Percentiles rank a stretch among this genome's conserved stretches.
These are phyloP conservation scores for Bauhinia variegata DNA, from an alignment of 306 rosid genomes.

Conservation along the genomic window DNA sequence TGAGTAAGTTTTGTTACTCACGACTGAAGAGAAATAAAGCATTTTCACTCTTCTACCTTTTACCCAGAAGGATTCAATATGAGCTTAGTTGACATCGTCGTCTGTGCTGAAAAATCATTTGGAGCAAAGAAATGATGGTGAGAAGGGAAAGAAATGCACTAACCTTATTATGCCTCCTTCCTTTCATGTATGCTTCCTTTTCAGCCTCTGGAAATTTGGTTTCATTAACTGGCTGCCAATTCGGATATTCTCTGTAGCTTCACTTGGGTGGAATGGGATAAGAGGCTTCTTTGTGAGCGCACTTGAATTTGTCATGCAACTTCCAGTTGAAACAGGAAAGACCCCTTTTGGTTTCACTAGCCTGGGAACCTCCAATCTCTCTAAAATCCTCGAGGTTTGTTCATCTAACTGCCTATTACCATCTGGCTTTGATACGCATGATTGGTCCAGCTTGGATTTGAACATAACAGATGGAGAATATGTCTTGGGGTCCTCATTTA, in stretches of 20 bases:
- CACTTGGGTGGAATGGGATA: conserved; percentile 48
- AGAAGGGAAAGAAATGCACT: too few relatives aligned
- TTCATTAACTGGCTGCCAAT: conserved; percentile 59
- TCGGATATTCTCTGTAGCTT: conserved; percentile 44
- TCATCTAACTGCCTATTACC: conserved; percentile 53
- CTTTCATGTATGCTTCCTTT: conserved; percentile 58
- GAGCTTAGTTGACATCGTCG: conserved; percentile 1
- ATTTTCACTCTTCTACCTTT: conserved; percentile 2
- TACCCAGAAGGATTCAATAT: not conserved
- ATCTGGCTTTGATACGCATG: conserved; percentile 44
- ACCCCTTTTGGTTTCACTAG: conserved; percentile 47
- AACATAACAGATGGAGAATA: conserved; percentile 50
- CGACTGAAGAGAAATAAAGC: not conserved
- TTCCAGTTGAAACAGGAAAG: conserved; percentile 45
- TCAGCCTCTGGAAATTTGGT: conserved; percentile 72
- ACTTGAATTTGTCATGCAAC: conserved; percentile 41
- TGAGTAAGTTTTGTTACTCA: not conserved
- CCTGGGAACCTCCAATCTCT: conserved; percentile 82
- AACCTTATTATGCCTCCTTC: conserved; percentile 38
- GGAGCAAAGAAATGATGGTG: too few relatives aligned
- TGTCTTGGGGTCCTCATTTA: conserved; percentile 54
- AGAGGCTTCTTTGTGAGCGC: conserved; percentile 51
- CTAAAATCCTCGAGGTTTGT: conserved; percentile 76
- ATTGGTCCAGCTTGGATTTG: conserved; percentile 50
- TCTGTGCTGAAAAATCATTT: conserved; percentile 13